Conservation (phyloP, 345 rosid genomes). For the Cardamine resedifolia region DNA sequence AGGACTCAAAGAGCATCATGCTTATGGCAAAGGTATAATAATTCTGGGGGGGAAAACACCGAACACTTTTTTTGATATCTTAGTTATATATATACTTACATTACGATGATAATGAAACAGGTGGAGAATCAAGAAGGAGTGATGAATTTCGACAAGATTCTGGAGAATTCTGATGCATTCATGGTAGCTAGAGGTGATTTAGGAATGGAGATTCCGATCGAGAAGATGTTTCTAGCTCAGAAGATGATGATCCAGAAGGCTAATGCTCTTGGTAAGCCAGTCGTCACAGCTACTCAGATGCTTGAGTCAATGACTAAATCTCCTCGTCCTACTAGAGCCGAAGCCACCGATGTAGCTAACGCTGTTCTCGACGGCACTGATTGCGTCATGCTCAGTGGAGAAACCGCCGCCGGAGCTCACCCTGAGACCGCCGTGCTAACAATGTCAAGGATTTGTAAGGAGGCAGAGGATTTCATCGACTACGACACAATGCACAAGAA, state of each 20-base stretch:
- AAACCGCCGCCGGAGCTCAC: slow-evolving; percentile 72
- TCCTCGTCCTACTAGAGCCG: slow-evolving; percentile 74
- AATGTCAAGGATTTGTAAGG: slow-evolving; percentile 66
- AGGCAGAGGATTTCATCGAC: slow-evolving; percentile 56
- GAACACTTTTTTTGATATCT: background rate
- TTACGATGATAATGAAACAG: slow-evolving; percentile 29
- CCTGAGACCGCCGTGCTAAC: slow-evolving; percentile 59
- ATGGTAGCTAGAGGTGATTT: slow-evolving; percentile 83
- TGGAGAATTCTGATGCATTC: slow-evolving; percentile 68
- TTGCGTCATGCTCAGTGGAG: slow-evolving; percentile 78
- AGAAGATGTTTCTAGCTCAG: slow-evolving; percentile 73
- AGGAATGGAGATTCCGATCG: slow-evolving; percentile 80
- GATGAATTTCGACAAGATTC: slow-evolving; percentile 54
- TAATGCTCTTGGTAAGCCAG: slow-evolving; percentile 65
- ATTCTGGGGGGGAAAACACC: background rate
- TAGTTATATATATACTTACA: background rate
- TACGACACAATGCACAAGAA: slow-evolving; percentile 53
- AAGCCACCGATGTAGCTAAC: slow-evolving; percentile 79
- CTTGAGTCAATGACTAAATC: slow-evolving; percentile 71
- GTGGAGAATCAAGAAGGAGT: slow-evolving; percentile 81
- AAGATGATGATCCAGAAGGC: slow-evolving; percentile 65
- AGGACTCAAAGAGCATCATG: slow-evolving; percentile 47
- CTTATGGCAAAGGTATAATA: slow-evolving; percentile 33
- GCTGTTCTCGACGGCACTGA: slow-evolving; percentile 78
- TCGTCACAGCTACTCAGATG: slow-evolving; percentile 61